Conservation (phyloP, 2,329 filamentous ascomycete genomes). For the Fusarium brachygibbosum region DNA sequence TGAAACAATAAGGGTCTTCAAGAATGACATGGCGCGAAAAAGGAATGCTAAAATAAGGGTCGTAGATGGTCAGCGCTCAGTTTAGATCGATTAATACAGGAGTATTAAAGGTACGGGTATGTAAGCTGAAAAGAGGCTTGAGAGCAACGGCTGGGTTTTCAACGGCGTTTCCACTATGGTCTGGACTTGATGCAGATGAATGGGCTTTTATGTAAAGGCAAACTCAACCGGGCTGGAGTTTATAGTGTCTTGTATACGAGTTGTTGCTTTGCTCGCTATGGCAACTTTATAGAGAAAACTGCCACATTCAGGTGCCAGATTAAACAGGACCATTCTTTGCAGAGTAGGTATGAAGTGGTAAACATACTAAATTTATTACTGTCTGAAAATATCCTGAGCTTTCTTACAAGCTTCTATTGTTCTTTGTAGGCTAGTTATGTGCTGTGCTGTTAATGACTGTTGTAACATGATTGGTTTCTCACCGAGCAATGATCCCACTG, state of each 20-base stretch:
- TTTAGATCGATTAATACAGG: neutral
- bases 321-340: neutral
- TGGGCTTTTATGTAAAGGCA: neutral
- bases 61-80: constrained; percentile 5
- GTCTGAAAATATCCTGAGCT: neutral
- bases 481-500: constrained; percentile 18
- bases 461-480: constrained; percentile 26
- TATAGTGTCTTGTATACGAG: too few species aligned
- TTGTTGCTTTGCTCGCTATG: too few species aligned
- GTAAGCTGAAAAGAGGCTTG: neutral
- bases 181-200: neutral
- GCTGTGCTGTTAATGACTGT: neutral
- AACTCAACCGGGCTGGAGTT: neutral
- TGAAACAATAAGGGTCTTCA: constrained; percentile 4
- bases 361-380: neutral
- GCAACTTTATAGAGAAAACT: too few species aligned
- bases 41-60: neutral
- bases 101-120: neutral
- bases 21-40: neutral
- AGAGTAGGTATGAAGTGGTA: neutral
- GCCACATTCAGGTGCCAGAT: too few species aligned
- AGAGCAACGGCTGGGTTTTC: neutral
- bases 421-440: neutral
- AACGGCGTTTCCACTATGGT: neutral
- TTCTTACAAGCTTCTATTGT: neutral